Evolutionary conservation across 805 yeast species (phyloP).

Genomic region (Sugiyamaella valdiviana): DNA sequence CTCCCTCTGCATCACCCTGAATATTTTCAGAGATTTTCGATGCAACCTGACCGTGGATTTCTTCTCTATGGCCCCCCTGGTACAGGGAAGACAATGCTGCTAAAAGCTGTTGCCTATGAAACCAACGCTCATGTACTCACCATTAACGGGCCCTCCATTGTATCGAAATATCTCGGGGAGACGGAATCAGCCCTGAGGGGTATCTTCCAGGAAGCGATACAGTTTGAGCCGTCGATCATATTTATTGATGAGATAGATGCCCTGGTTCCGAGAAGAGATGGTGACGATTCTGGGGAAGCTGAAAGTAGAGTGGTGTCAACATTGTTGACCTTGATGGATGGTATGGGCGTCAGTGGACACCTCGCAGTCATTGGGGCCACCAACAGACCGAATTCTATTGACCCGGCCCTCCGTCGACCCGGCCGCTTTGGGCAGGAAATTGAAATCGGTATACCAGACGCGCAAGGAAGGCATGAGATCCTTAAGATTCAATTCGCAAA

Average conservation of each 20-base stretch:
- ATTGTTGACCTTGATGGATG: conserved; percentile 88
- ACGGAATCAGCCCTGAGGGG: conserved; percentile 82
- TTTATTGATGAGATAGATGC: conserved; percentile 94
- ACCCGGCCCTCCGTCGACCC: conserved; percentile 79
- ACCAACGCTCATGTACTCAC: conserved; percentile 73
- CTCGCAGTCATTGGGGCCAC: conserved; percentile 91
- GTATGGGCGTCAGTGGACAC: conserved; percentile 97
- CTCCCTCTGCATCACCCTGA: conserved; percentile 76
- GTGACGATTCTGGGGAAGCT: conserved; percentile 84
- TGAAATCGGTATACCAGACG: conserved; percentile 89
- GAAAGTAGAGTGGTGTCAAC: conserved; percentile 91
- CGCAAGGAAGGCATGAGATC: conserved; percentile 68
- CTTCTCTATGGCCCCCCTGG: conserved; percentile 95
- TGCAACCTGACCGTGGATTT: conserved; percentile 90
- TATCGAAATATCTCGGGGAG: conserved; percentile 89
- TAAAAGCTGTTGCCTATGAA: conserved; percentile 75
- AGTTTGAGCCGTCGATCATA: conserved; percentile 80
- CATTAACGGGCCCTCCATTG: conserved; percentile 86
- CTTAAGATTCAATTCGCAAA: conserved; percentile 52
- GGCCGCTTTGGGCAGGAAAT: conserved; percentile 88
- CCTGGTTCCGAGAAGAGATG: conserved; percentile 73
- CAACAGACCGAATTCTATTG: conserved; percentile 76
- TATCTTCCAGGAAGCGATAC: conserved; percentile 75
- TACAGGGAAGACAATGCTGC: conserved; percentile 87
- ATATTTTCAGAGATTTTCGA: conserved; percentile 75